Evolutionary conservation across 352 stramenopile genomes (phyloP).

Genomic region (Phytophthora pseudosyringae): DNA sequence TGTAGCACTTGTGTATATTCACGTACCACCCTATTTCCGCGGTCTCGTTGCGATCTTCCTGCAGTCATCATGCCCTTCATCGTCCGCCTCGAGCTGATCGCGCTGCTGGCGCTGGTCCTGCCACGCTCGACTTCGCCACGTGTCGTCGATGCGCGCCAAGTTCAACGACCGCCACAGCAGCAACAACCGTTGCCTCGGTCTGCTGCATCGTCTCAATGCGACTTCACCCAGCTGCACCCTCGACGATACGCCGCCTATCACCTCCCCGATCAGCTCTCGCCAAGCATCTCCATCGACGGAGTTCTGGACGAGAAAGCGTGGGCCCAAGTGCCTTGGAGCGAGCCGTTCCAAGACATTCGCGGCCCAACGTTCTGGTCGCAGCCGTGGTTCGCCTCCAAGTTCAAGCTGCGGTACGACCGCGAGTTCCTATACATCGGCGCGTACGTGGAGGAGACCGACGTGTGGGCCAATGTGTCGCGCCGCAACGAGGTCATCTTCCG

Average conservation of each 20-base stretch:
- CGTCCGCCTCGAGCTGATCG: conserved; percentile 10
- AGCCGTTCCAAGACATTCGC: conserved; percentile 75
- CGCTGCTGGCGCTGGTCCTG: conserved; percentile 17
- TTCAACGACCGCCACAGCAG: conserved; percentile 7
- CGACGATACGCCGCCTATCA: conserved; percentile 47
- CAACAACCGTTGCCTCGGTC: no score
- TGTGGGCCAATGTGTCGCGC: conserved; percentile 75
- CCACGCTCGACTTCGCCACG: conserved; percentile 1
- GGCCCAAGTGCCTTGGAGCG: conserved; percentile 58
- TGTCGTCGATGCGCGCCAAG: conserved; percentile 11
- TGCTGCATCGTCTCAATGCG: conserved; percentile 15
- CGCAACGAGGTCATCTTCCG: conserved; percentile 79
- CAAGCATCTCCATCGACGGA: conserved; percentile 55
- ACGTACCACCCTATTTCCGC: not conserved
- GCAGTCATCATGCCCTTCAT: conserved; percentile 6
- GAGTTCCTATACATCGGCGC: conserved; percentile 75
- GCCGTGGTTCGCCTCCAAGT: conserved; percentile 73
- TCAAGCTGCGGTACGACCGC: conserved; percentile 81
- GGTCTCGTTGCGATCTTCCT: not conserved
- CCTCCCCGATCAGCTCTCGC: conserved; percentile 22
- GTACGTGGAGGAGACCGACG: conserved; percentile 63
- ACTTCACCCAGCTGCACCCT: conserved; percentile 43
- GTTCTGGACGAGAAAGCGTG: conserved; percentile 65
- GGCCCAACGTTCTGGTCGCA: conserved; percentile 61
- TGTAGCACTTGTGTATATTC: conserved; percentile 18